Base-by-base conservation (phyloP, 768 basidiomycete genomes). In the Rhodotorula diobovata region DNA sequence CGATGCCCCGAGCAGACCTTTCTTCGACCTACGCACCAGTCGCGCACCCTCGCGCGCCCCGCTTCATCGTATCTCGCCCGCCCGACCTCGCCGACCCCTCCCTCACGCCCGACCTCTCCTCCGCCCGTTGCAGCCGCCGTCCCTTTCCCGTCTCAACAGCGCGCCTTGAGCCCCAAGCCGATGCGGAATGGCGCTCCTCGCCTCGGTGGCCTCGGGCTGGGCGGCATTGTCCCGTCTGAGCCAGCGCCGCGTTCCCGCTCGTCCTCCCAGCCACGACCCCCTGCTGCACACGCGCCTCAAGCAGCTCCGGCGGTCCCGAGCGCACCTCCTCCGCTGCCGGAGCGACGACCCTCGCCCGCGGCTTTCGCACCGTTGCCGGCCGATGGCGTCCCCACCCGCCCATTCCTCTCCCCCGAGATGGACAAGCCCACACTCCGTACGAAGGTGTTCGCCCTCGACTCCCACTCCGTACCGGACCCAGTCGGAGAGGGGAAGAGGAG, bases 391-490 rank as follows among this genome's bases (percentile, higher is more conserved):
- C 43, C 46, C 6, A 34, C 60, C 9, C 54, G 71, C 2, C 71
- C 71, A 0, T 72, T 72, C 37, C 57, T 72, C 15, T 72, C 71
- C 28, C 71, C 71, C 12, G 71, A 72, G 53, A 48, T 67, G 30
- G 71, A 41, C n/a, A 67, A 72, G 58, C 62, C 66, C 0, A 60
- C 50, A 2, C 43, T 30, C 25, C 55, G 71, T 1, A 32, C 57
- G 28, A 62, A 50, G 0, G 58, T 57, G 23, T 72, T 72, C 46
- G 71, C 71, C 15, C 62, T 72, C 23, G 71, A 72, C 28, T 34
- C 61, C n/a, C 66, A 58, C 28, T 14, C 39, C 23, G 39, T 23
- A 7, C 57, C 57, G 11, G 51, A 53, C 5, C 51, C n/a, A 11
- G 48, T 25, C 11, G 8, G 21, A 2, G 23, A 7, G 1, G 48